Evolutionary conservation across 2,329 filamentous ascomycete species (phyloP).

Genomic region (Thermomyces lanuginosus): DNA sequence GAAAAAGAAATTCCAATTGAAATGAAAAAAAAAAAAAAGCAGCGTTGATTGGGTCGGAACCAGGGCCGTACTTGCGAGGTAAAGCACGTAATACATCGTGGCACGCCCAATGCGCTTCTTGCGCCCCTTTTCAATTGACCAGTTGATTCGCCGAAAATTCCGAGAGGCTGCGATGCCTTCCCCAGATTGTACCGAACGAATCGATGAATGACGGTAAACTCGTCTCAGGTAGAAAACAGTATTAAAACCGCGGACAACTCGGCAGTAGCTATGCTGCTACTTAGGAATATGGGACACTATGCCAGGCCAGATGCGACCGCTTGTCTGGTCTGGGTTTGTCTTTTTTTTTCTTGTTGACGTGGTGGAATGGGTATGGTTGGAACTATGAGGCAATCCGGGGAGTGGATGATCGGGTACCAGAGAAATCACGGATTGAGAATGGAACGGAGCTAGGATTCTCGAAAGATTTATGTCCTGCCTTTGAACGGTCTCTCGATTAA

Average conservation of each 20-base stretch:
- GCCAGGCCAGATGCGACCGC: conserved; percentile 1
- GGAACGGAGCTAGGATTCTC: too few relatives aligned
- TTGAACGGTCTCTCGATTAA: too few relatives aligned
- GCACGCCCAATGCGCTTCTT: conserved; percentile 4
- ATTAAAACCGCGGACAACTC: conserved; percentile 1
- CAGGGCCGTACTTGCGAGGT: conserved; percentile 52
- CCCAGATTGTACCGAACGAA: too few relatives aligned
- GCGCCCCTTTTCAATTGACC: conserved; percentile 1
- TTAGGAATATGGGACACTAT: not conserved
- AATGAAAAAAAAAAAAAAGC: too few relatives aligned
- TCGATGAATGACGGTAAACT: too few relatives aligned
- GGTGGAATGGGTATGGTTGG: too few relatives aligned
- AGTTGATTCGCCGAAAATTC: conserved; percentile 3
- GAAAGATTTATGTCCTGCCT: too few relatives aligned
- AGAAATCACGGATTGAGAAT: too few relatives aligned
- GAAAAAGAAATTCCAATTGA: conserved; percentile 2
- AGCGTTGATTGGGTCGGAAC: too few relatives aligned
- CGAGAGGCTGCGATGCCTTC: not conserved
- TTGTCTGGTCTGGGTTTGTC: not conserved
- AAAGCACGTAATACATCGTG: conserved; percentile 40
- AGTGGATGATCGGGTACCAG: too few relatives aligned
- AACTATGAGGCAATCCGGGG: too few relatives aligned
- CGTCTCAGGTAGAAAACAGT: conserved; percentile 1
- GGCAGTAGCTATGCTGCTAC: conserved; percentile 1
- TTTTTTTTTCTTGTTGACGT: too few relatives aligned